phyloP scores from a whole-genome alignment of 495 filamentous ascomycete genomes.

The Monascus purpureus region DNA sequence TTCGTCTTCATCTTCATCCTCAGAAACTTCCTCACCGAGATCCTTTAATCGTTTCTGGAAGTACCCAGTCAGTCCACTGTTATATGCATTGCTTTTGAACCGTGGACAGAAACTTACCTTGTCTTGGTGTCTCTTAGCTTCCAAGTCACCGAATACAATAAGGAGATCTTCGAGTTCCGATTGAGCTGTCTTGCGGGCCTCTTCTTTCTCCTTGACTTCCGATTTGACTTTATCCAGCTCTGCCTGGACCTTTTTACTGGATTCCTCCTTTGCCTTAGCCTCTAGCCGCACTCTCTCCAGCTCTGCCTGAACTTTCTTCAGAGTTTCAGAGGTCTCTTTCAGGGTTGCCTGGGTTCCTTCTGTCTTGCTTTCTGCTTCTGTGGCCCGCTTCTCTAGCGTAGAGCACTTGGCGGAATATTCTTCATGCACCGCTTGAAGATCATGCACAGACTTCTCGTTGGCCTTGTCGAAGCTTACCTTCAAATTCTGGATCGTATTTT shows the following conservation, averaged over 20 bases:
- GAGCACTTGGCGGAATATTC: conserved; percentile 36
- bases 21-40: conserved; percentile 60
- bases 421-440: conserved; percentile 43
- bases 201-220: conserved; percentile 40
- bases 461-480: conserved; percentile 43
- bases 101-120: conserved; percentile 47
- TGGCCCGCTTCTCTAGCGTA: conserved; percentile 30
- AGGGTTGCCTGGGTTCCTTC: conserved; percentile 14
- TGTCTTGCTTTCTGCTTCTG: conserved; percentile 29
- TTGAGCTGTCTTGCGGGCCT: conserved; percentile 49
- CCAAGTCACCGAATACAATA: conserved; percentile 79
- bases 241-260: conserved; percentile 36
- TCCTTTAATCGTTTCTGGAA: conserved; percentile 55
- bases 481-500: conserved; percentile 36
- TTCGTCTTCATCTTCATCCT: conserved; percentile 61
- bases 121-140: conserved; percentile 67
- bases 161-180: conserved; percentile 70
- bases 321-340: conserved; percentile 1
- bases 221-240: conserved; percentile 24
- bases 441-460: conserved; percentile 34
- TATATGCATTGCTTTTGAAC: neutral
- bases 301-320: conserved; percentile 9
- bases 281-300: conserved; percentile 12
- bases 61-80: conserved; percentile 13
- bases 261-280: conserved; percentile 27